These are phyloP conservation scores for Ophiostoma tasmaniense DNA, from an alignment of 2,329 filamentous ascomycete species.

Conservation along the genomic window DNA sequence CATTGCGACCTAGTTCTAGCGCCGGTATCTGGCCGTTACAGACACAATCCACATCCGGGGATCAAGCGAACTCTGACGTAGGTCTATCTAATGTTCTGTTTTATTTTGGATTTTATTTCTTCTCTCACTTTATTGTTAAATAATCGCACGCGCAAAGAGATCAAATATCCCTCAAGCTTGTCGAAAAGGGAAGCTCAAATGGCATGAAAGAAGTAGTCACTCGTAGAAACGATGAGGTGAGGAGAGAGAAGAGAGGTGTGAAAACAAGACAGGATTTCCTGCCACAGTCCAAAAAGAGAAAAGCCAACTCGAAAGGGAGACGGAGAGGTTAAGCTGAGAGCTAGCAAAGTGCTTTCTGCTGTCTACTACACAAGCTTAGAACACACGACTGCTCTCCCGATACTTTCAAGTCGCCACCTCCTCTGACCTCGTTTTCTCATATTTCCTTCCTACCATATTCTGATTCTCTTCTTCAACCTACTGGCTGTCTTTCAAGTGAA, in stretches of 20 bases:
- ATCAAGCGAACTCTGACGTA: not conserved
- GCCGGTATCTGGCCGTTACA: not conserved
- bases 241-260: not conserved
- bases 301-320: not conserved
- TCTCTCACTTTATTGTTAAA: not conserved
- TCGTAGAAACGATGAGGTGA: not conserved
- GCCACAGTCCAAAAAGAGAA: not conserved
- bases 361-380: not conserved
- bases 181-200: not conserved
- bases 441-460: not conserved
- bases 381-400: not conserved
- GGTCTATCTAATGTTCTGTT: not conserved
- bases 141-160: not conserved
- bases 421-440: not conserved
- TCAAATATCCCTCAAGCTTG: not conserved
- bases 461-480: not conserved
- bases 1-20: not conserved
- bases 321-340: not conserved
- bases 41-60: not conserved
- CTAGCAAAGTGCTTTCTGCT: not conserved
- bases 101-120: not conserved
- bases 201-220: not conserved
- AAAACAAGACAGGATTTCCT: not conserved
- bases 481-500: not conserved
- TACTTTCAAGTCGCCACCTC: not conserved